Evolutionary conservation across 805 yeast genomes (phyloP), one percentile per base, ranked within the genome.

Genomic region (Candida silvicultrix): DNA sequence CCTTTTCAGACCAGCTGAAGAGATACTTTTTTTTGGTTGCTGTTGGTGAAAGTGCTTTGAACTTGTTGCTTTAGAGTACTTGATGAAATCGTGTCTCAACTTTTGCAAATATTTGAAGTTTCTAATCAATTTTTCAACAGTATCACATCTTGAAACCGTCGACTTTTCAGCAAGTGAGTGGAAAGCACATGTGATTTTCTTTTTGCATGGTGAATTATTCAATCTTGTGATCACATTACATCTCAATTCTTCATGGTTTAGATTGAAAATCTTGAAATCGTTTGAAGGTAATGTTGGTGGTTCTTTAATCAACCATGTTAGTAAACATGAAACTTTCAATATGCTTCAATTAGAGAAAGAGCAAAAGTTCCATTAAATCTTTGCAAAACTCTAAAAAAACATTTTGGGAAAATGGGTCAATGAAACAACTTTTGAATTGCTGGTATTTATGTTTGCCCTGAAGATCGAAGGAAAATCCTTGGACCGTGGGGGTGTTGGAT

Each of bases 51-150:
- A n/a, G 9, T 38, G 15, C 22, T 22, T 14, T 16, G 31, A 28
- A 28, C 15, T 5, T 18, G 37, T 19, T 8, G 19, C 11, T n/a
- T 36, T 42, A 14, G 35, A 15, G 32, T n/a, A 42, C 12, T 42
- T 37, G 20, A 36, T 7, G 15, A 36, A 11, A 37, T 37, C 43
- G 18, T 35, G 28, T 9, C 38, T 46, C 18, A 46, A 23, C 16
- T 29, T 32, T 16, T 49, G 49, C 29, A 80, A 71, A 52, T 73
- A 76, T 48, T 71, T 73, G 43, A 42, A 50, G 34, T 50, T 56
- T 22, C 32, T 47, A n/a, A 56, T 40, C 42, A 56, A 38, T 35
- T 49, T 45, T 25, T 37, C 37, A 36, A 29, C n/a, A 9, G 45
- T 9, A 28, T 37, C 34, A 25, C 19, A 36, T 42, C 41, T 42